Conservation (phyloP, 2,329 filamentous ascomycete species). For the Leptographium procerum region DNA sequence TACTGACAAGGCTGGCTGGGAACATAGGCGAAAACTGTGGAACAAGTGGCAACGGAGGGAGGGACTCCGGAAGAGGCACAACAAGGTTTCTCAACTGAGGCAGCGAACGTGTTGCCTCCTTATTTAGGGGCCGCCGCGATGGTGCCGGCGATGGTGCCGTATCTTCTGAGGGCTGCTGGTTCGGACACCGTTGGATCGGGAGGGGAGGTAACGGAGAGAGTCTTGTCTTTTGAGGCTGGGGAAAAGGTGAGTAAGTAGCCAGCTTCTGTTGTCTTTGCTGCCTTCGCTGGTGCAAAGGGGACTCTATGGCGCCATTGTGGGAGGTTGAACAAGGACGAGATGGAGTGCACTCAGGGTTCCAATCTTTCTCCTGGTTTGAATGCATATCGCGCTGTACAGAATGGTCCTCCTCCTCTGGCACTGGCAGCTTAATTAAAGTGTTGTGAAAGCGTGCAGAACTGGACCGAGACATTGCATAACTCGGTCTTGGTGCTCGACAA, state of each 20-base stretch:
- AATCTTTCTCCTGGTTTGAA: neutral
- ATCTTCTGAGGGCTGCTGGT: neutral
- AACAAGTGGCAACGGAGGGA: constrained; percentile 9
- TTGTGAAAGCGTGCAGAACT: constrained; percentile 6
- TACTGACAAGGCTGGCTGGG: neutral
- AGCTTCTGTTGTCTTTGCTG: constrained; percentile 9
- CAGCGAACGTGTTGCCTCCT: constrained; percentile 8
- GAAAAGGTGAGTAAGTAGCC: constrained; percentile 4
- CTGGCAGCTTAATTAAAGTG: constrained; percentile 2
- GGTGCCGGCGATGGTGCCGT: neutral
- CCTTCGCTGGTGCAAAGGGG: constrained; percentile 8
- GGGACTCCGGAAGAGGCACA: constrained; percentile 3
- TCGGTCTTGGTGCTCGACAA: neutral
- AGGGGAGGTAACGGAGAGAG: constrained; percentile 3
- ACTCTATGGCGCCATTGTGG: neutral
- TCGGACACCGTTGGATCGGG: neutral
- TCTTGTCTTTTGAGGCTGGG: neutral
- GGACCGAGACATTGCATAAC: neutral
- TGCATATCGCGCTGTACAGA: neutral
- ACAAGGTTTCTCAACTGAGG: constrained; percentile 7
- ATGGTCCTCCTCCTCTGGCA: constrained; percentile 8
- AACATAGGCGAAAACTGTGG: constrained; percentile 3
- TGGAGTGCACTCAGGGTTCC: neutral
- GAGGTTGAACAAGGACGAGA: neutral
- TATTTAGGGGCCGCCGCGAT: constrained; percentile 2